Percentiles rank a stretch among this genome's conserved stretches.
Evolutionary conservation across 2,329 filamentous ascomycete species (phyloP).

Genomic region (Apiospora arundinis): DNA sequence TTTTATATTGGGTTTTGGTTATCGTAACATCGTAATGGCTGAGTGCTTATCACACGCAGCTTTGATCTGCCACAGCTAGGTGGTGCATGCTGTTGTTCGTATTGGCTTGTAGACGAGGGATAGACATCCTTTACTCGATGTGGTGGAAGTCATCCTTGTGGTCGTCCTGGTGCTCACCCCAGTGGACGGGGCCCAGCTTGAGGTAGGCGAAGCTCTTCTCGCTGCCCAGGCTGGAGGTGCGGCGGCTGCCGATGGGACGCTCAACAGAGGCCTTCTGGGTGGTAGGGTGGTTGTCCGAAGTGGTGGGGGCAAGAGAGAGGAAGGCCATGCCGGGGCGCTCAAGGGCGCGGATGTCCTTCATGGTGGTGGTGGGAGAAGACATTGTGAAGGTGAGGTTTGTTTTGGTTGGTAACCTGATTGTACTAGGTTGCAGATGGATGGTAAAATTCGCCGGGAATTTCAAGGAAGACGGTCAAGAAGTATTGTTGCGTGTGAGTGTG

Average conservation of each 20-base stretch:
- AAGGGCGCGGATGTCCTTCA: conserved; percentile 32
- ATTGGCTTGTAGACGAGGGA: neutral
- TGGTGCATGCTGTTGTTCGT: neutral
- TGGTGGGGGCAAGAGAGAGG: conserved; percentile 64
- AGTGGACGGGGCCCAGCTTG: conserved; percentile 70
- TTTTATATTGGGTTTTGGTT: conserved; percentile 3
- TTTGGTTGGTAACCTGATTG: conserved; percentile 22
- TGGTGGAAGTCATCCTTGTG: conserved; percentile 64
- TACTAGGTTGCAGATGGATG: neutral
- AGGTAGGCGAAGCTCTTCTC: conserved; percentile 58
- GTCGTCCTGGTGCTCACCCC: conserved; percentile 63
- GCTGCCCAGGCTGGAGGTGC: conserved; percentile 62
- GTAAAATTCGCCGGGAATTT: conserved; percentile 20
- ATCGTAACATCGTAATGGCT: conserved; percentile 9
- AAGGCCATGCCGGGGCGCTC: conserved; percentile 49
- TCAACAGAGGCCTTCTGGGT: conserved; percentile 40
- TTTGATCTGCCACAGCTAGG: neutral
- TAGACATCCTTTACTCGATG: conserved; percentile 34
- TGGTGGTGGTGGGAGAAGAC: conserved; percentile 34
- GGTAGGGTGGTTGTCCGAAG: conserved; percentile 60
- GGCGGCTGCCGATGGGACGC: conserved; percentile 43
- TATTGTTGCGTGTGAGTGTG: neutral
- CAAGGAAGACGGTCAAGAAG: neutral
- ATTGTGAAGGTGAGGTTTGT: conserved; percentile 33
- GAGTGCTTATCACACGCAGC: neutral